Conservation (phyloP, 306 rosid species). For the Corylus americana region DNA sequence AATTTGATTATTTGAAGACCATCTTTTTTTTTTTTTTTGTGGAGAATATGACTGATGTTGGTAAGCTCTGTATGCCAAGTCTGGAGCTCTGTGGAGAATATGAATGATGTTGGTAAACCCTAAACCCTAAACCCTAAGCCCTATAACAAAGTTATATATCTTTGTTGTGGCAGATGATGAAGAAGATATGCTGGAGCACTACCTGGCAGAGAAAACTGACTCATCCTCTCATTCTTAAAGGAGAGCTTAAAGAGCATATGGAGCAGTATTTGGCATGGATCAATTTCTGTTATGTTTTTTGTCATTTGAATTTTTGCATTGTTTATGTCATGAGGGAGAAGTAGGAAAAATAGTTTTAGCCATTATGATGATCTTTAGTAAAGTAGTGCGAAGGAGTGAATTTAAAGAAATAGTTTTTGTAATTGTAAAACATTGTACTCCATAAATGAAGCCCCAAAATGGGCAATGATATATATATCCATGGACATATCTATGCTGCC, state of each 20-base stretch:
- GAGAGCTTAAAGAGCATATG: constrained; percentile 44
- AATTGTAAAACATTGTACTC: constrained; percentile 23
- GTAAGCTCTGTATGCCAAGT: neutral
- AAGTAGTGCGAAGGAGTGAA: constrained; percentile 17
- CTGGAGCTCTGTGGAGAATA: too few relatives aligned
- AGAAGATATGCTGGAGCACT: constrained; percentile 99
- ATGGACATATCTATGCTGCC: neutral
- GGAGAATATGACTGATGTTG: neutral
- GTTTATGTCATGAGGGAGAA: neutral
- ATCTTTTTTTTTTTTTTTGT: neutral
- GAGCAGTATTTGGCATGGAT: constrained; percentile 10
- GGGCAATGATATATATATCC: neutral
- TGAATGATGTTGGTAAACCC: neutral
- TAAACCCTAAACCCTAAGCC: neutral
- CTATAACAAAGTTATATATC: constrained; percentile 15
- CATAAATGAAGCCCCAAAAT: constrained; percentile 19
- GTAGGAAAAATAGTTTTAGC: constrained; percentile 19
- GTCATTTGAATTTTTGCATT: constrained; percentile 9
- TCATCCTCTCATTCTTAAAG: constrained; percentile 60
- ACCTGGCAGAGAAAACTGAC: constrained; percentile 86
- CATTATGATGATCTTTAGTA: neutral
- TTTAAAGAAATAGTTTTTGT: constrained; percentile 19
- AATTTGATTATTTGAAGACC: constrained; percentile 2
- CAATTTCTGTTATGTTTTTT: constrained; percentile 4
- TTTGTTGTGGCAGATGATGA: constrained; percentile 69